A percentile compares a stretch with the other conserved stretches of the same genome.
These are phyloP conservation scores for Daedalea quercina DNA, from an alignment of 768 basidiomycete species.

Conservation along the genomic window DNA sequence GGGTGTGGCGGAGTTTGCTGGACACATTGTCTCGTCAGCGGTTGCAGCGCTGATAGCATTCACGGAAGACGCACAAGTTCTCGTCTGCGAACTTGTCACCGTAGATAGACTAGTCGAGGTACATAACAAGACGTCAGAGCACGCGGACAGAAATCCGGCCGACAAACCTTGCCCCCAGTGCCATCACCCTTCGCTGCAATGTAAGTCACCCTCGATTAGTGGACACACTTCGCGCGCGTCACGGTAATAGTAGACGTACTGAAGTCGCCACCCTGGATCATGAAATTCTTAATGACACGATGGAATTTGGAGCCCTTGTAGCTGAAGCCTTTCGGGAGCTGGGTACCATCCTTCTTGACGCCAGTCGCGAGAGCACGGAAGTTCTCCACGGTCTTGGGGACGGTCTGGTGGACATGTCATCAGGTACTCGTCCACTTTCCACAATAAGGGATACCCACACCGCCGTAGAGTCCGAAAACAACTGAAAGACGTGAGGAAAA, in stretches of 20 bases:
- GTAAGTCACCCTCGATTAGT: constrained; percentile 8
- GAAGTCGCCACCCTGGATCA: constrained; percentile 99
- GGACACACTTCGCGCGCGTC: constrained; percentile 3
- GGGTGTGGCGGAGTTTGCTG: constrained; percentile 94
- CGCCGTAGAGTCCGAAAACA: constrained; percentile 85
- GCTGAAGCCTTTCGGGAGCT: constrained; percentile 68
- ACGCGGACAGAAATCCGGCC: not conserved
- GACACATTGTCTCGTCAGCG: not conserved
- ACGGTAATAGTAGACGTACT: constrained; percentile 40
- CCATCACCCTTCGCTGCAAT: constrained; percentile 74
- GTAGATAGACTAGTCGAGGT: constrained; percentile 71
- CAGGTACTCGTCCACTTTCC: not conserved
- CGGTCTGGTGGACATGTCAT: constrained; percentile 46
- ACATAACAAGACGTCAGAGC: not conserved
- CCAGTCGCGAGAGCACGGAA: constrained; percentile 92
- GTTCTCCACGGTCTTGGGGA: constrained; percentile 96
- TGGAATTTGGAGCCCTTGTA: constrained; percentile 98
- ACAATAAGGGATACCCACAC: constrained; percentile 35
- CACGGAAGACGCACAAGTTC: constrained; percentile 65
- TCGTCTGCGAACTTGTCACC: constrained; percentile 90
- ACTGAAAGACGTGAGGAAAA: constrained; percentile 39
- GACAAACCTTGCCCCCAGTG: constrained; percentile 78
- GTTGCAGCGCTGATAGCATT: not conserved
- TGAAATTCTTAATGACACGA: constrained; percentile 91
- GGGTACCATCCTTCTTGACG: constrained; percentile 65